Base-by-base conservation (phyloP, 805 yeast species). In the Grigorovia yakushimaensis region DNA sequence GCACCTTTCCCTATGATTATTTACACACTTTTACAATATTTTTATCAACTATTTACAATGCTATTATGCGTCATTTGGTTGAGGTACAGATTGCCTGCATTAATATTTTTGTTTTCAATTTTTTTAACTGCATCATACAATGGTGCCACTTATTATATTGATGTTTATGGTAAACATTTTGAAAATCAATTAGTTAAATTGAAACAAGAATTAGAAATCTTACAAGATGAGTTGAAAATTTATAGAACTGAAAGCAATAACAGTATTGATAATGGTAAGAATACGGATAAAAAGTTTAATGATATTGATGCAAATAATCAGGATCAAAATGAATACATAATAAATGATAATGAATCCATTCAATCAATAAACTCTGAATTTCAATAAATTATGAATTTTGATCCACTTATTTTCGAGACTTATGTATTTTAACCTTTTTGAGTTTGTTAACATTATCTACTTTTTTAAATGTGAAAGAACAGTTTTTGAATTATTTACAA, bases 141-240 rank as follows among this genome's bases (percentile, higher is more conserved):
- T 54, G 98, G 98, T 24, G 98, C 98, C 2, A 87, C 95, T 0
- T 91, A 87, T 62, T 91, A 91, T 63, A 74, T 93, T 48, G 98
- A 91, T 58, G 82, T 83, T 44, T 93, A 88, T 66, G 98, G 98
- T 19, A 84, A 81, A 61, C 77, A 89, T 53, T 81, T 88, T 59
- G 95, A 88, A 59, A 86, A 83, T 57, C 96, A 93, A 62, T 88
- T 91, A 21, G 66, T 71, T 22, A 77, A 78, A 56, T 70, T 91
- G 58, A 84, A 80, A 63, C 62, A 64, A 15, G 96, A 89, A 59
- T 76, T 91, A n/a, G 73, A 74, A 19, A 77, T 74, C 30, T 68
- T 85, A 56, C 87, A 83, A 56, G 60, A 64, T 38, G 61, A 63
- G 40, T 43, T 59, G 23, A 43, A 48, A 27, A 27, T 15, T 5